Base-by-base conservation (phyloP, 73 alveolate genomes). In the Tetrahymena malaccensis region DNA sequence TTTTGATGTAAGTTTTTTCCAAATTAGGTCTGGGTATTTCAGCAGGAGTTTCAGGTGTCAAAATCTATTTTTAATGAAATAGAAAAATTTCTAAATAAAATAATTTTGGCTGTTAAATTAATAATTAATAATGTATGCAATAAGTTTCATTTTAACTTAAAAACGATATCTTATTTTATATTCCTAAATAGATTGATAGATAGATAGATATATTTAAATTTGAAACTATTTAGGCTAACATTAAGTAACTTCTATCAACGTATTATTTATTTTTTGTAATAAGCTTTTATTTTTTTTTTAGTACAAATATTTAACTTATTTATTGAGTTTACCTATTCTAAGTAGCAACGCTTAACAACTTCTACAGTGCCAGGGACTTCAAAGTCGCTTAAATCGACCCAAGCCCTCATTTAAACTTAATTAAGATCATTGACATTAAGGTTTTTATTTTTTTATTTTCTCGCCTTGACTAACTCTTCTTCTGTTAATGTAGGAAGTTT, bases 321-420 rank as follows among this genome's bases (percentile, higher is more conserved):
- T 34, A 37, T 85, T 40, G 11, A 55, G 44, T 43, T 95, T 57
- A 93, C 44, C 97, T 95, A 16, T 85, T 89, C 31, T 12, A 84
- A 31, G 57, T 89, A 31, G 34, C 55, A 19, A 38, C 99, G 97
- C 94, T 97, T 93, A 43, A 96, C 96, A 33, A 96, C 94, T 95
- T 98, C 99, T 34, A 96, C 96, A n/a, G 96, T 96, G 22, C 99
- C 99, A 56, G 98, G 98, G 33, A 95, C 98, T 93, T 94, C 96
- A 55, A 98, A 97, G 33, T 96, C 97, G 70, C 96, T 95, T 70
- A 97, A 96, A 95, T 98, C 98, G 13, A 98, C 97, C 99, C 99
- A 98, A 31, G 98, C 99, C 93, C 94, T 95, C 50, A 95, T 85
- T 43, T 85, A 58, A 21, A 95, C 85, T 37, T 85, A 55, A 55